Evolutionary conservation across 768 basidiomycete genomes (phyloP).

Genomic region (Tulasnella sp.): DNA sequence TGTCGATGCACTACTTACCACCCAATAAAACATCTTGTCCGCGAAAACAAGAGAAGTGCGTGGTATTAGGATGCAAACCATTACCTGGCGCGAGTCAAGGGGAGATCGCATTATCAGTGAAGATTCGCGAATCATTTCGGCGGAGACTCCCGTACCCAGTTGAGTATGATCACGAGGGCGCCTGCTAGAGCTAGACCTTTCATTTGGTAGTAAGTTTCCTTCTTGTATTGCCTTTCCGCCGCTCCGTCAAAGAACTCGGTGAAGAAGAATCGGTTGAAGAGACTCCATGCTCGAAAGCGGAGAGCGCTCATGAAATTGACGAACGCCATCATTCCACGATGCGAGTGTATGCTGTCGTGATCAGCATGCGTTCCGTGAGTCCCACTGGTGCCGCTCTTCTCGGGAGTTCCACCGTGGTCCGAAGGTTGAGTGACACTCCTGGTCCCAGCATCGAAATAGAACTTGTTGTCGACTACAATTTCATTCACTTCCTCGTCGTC

Average conservation of each 20-base stretch:
- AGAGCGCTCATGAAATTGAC: background rate
- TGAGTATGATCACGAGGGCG: constrained; percentile 22
- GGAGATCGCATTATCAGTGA: background rate
- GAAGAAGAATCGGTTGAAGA: background rate
- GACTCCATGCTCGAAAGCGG: background rate
- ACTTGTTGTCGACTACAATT: constrained; percentile 16
- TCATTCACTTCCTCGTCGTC: constrained; percentile 15
- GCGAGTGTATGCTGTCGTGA: background rate
- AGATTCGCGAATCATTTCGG: background rate
- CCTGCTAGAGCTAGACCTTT: constrained; percentile 18
- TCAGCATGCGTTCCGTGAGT: background rate
- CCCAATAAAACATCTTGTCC: constrained; percentile 16
- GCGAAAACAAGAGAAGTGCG: constrained; percentile 9
- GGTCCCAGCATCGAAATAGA: background rate
- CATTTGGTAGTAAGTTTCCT: constrained; percentile 15
- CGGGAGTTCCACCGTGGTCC: constrained; percentile 8
- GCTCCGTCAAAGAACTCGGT: constrained; percentile 4
- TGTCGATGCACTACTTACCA: background rate
- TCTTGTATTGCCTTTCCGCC: constrained; percentile 7
- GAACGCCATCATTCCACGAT: background rate
- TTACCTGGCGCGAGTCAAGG: background rate
- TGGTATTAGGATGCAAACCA: constrained; percentile 14
- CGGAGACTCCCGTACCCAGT: constrained; percentile 21
- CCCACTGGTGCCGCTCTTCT: constrained; percentile 5
- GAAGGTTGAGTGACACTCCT: constrained; percentile 10